phyloP scores from a whole-genome alignment of 2,329 filamentous ascomycete genomes.

The Aspergillus ochraceus region DNA sequence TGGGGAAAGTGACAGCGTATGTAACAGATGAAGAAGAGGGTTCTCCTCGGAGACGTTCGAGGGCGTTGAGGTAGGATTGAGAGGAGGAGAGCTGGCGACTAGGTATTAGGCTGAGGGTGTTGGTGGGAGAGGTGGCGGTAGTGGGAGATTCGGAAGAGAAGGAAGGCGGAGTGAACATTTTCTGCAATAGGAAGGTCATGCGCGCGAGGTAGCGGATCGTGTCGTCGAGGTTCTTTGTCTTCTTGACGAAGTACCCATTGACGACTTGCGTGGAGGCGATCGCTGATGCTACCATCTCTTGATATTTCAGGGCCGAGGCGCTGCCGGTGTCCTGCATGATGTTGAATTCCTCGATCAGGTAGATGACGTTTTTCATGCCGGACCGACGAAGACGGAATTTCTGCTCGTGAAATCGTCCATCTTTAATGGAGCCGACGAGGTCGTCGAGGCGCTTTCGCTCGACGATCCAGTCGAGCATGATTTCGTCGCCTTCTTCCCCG shows the following conservation, averaged over 20 bases:
- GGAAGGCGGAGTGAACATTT: conserved; percentile 52
- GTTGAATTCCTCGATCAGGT: conserved; percentile 72
- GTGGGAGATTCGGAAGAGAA: background rate
- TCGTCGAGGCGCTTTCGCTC: conserved; percentile 81
- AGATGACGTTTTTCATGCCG: conserved; percentile 74
- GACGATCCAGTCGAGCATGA: conserved; percentile 77
- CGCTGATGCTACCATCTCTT: conserved; percentile 69
- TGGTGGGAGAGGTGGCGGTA: conserved; percentile 2
- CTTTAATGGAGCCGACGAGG: conserved; percentile 76
- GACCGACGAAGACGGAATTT: conserved; percentile 75
- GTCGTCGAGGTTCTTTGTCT: conserved; percentile 73
- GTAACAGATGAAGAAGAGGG: conserved; percentile 40
- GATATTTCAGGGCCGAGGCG: conserved; percentile 50
- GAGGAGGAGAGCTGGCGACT: conserved; percentile 59
- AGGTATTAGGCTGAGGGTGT: conserved; percentile 62
- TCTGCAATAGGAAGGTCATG: conserved; percentile 69
- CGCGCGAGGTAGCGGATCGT: conserved; percentile 72
- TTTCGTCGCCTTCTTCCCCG: conserved; percentile 61
- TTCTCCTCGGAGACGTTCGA: conserved; percentile 59
- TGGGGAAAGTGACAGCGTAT: conserved; percentile 67
- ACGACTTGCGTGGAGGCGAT: conserved; percentile 77
- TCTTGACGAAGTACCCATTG: conserved; percentile 76
- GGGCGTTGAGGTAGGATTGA: conserved; percentile 65
- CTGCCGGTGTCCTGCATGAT: conserved; percentile 52
- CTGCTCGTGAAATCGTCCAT: conserved; percentile 79